Percentiles rank a stretch among this genome's conserved stretches.
These are phyloP conservation scores for Microdochium nivale DNA, from an alignment of 2,329 filamentous ascomycete species.

Conservation along the genomic window DNA sequence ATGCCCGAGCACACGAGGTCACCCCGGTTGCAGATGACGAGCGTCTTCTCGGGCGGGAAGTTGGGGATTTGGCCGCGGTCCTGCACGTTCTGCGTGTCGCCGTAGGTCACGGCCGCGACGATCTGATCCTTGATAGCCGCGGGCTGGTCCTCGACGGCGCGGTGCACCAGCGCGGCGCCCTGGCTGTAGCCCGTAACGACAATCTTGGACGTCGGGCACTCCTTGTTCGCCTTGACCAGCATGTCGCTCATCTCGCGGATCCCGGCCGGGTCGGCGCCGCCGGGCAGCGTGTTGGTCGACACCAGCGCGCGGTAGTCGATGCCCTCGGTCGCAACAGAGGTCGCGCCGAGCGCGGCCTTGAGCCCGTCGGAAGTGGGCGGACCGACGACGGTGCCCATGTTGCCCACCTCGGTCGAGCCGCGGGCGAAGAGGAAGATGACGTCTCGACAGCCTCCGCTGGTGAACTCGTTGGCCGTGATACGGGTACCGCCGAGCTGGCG, in stretches of 20 bases:
- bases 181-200: slow-evolving; percentile 22
- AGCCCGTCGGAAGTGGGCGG: slow-evolving; percentile 5
- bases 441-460: slow-evolving; percentile 16
- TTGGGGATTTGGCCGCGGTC: slow-evolving; percentile 24
- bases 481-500: slow-evolving; percentile 1
- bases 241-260: slow-evolving; percentile 18
- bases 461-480: slow-evolving; percentile 17
- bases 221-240: slow-evolving; percentile 16
- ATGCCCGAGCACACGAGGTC: slow-evolving; percentile 27
- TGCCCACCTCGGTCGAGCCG: slow-evolving; percentile 22
- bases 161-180: slow-evolving; percentile 28
- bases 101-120: slow-evolving; percentile 27
- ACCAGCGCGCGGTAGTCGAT: slow-evolving; percentile 18
- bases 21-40: slow-evolving; percentile 30
- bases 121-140: slow-evolving; percentile 16
- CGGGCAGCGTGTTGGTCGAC: slow-evolving; percentile 16
- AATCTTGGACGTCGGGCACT: slow-evolving; percentile 22
- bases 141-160: slow-evolving; percentile 22
- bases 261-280: slow-evolving; percentile 17
- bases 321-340: slow-evolving; percentile 5
- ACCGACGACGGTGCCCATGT: slow-evolving; percentile 12
- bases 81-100: slow-evolving; percentile 24
- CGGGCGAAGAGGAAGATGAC: slow-evolving; percentile 25
- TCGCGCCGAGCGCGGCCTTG: slow-evolving; percentile 3
- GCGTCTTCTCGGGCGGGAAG: slow-evolving; percentile 24